Conservation (phyloP, 2,329 filamentous ascomycete genomes). For the Epichloe gansuensis region DNA sequence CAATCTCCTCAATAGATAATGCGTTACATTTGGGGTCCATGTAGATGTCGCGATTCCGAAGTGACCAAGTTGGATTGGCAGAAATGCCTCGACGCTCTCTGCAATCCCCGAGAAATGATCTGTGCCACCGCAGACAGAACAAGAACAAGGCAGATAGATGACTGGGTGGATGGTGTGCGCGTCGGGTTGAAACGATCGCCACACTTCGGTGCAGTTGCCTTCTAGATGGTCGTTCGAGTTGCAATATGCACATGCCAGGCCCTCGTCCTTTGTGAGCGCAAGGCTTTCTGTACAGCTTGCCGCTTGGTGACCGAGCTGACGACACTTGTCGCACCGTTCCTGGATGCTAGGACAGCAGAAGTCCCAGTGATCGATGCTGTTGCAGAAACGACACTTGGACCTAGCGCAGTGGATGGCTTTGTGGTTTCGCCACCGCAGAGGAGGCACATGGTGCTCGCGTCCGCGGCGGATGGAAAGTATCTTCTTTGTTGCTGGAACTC, state of each 20-base stretch:
- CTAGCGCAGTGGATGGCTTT: slow-evolving; percentile 30
- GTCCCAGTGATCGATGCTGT: slow-evolving; percentile 31
- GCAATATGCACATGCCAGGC: slow-evolving; percentile 50
- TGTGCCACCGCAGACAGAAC: slow-evolving; percentile 41
- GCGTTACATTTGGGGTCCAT: slow-evolving; percentile 32
- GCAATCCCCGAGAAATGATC: slow-evolving; percentile 49
- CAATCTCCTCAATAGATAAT: slow-evolving; percentile 24
- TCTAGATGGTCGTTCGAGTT: slow-evolving; percentile 44
- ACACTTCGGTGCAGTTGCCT: slow-evolving; percentile 45
- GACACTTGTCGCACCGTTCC: slow-evolving; percentile 46
- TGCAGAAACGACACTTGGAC: slow-evolving; percentile 36
- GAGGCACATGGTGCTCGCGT: slow-evolving; percentile 35
- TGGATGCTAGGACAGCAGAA: slow-evolving; percentile 37
- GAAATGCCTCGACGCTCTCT: slow-evolving; percentile 12
- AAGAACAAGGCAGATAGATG: slow-evolving; percentile 35
- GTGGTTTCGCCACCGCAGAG: slow-evolving; percentile 40
- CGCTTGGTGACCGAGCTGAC: slow-evolving; percentile 46
- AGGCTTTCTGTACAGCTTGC: slow-evolving; percentile 45
- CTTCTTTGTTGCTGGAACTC: slow-evolving; percentile 27
- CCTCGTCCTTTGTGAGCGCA: slow-evolving; percentile 36
- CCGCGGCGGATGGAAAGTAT: slow-evolving; percentile 40
- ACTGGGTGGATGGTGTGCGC: slow-evolving; percentile 34
- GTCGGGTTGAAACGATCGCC: slow-evolving; percentile 41
- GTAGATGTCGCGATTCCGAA: slow-evolving; percentile 35
- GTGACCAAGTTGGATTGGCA: slow-evolving; percentile 38